Base-by-base conservation (phyloP, 2,329 filamentous ascomycete species). In the Tolypocladium endophyticum region DNA sequence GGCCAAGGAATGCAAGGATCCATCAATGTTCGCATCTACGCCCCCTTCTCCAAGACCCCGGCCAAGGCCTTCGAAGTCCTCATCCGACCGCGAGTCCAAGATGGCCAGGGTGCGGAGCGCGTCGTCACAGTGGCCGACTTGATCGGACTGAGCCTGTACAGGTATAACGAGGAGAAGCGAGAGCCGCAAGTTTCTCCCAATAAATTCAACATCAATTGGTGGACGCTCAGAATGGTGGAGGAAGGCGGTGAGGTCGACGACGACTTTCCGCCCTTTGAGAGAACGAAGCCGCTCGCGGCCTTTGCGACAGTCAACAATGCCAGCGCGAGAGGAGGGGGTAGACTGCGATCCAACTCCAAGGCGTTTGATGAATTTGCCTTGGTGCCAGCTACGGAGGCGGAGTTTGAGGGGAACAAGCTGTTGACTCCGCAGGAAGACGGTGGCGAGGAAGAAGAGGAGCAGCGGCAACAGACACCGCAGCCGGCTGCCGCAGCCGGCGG, bases 281-380 rank as follows among this genome's bases (percentile, higher is more conserved):
- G 90, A 41, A 90, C 84, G 28, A 88, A 88, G 66, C 82, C 86
- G 2, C 79, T 94, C n/a, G 84, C 83, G 7, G 86, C 90, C 25
- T 94, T 93, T 66, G 90, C 89, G 43, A 91, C 89, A 8, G 89
- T 88, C 62, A 92, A 93, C 69, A 92, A 90, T 69, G 88, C 87
- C 59, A 90, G 90, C 67, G 88, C 88, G 69, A 81, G 85, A 59
- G 87, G 79, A 50, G 76, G 79, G 11, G 81, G 77, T 6, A 74
- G 81, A 56, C 77, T 79, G 62, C 80, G 89, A 59, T 84, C 87
- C 61, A 87, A 89, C 64, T 89, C 88, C 28, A 90, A 87, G 68
- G 86, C 88, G 1, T 90, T 87, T 77, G 89, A 93, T 66, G 90
- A 94, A 65, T 93, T 95, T 72, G 90, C 87, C 16, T 77, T 95